Percentiles rank a stretch among this genome's conserved stretches.
Conservation (phyloP, 352 stramenopile genomes). For the Plasmopara muralis region DNA sequence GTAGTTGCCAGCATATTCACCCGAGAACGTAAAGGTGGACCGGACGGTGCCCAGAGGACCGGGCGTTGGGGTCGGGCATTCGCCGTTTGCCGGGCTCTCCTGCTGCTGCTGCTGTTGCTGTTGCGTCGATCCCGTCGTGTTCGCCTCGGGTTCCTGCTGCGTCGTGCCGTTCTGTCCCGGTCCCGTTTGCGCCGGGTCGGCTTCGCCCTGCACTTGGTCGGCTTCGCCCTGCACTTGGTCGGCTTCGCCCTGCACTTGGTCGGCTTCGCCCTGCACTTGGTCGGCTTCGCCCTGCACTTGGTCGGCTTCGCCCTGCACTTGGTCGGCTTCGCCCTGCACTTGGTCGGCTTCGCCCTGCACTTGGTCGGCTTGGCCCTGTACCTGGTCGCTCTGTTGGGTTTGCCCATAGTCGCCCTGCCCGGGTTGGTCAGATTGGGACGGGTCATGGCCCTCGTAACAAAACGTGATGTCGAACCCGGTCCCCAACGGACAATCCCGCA, state of each 20-base stretch:
- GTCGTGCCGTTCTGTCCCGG: not conserved
- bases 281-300: not conserved
- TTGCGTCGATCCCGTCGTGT: too few relatives aligned
- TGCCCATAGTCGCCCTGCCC: constrained; percentile 1
- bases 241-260: not conserved
- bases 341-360: constrained; percentile 3
- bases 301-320: constrained; percentile 22
- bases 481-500: constrained; percentile 37
- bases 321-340: not conserved
- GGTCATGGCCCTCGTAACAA: constrained; percentile 21
- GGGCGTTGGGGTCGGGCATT: not conserved
- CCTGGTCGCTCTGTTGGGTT: constrained; percentile 9
- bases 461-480: constrained; percentile 48
- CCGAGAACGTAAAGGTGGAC: constrained; percentile 42
- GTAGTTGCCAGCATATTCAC: constrained; percentile 43
- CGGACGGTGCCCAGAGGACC: constrained; percentile 25
- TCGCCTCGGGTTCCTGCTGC: not conserved
- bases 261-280: constrained; percentile 20
- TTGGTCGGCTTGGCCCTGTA: constrained; percentile 20
- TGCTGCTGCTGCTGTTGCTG: too few relatives aligned
- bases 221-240: constrained; percentile 20
- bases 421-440: constrained; percentile 3
- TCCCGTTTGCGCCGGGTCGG: not conserved
- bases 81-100: too few relatives aligned
- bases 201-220: not conserved